phyloP scores from a whole-genome alignment of 768 basidiomycete species.

The Leccinum rimulosum region DNA sequence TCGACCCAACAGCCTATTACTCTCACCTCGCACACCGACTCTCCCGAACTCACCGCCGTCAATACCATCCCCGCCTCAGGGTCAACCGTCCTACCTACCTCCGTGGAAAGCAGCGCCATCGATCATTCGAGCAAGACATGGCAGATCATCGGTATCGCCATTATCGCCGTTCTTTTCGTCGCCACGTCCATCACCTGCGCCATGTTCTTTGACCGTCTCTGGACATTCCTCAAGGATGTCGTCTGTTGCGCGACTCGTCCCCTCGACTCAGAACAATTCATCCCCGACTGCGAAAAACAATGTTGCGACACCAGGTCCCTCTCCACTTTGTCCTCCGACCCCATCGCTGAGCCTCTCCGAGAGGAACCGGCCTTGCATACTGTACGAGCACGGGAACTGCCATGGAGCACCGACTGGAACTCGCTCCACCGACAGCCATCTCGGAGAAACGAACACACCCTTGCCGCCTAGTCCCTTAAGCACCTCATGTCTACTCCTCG shows the following conservation, averaged over 20 bases:
- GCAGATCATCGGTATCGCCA: constrained; percentile 68
- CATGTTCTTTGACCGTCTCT: constrained; percentile 73
- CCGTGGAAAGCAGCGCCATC: constrained; percentile 18
- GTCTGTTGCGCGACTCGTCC: constrained; percentile 38
- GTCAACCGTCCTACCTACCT: constrained; percentile 5
- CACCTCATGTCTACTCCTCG: too few relatives aligned
- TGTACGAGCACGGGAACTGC: constrained; percentile 21
- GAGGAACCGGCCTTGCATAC: background rate
- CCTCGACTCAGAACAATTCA: constrained; percentile 49
- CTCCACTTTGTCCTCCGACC: constrained; percentile 6
- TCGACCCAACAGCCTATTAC: background rate
- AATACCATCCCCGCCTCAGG: background rate
- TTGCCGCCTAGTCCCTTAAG: constrained; percentile 1
- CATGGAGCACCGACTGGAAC: constrained; percentile 22
- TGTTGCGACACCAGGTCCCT: constrained; percentile 46
- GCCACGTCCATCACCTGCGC: constrained; percentile 52
- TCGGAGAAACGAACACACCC: constrained; percentile 12
- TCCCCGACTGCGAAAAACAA: constrained; percentile 62
- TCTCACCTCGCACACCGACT: background rate
- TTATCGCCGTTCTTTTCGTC: constrained; percentile 61
- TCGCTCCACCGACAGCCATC: constrained; percentile 23
- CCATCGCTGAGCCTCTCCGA: constrained; percentile 1
- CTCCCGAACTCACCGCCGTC: background rate
- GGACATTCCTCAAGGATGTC: constrained; percentile 54
- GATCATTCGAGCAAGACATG: constrained; percentile 50